Conservation (phyloP, 345 rosid genomes). For the Carallia pectinifolia region DNA sequence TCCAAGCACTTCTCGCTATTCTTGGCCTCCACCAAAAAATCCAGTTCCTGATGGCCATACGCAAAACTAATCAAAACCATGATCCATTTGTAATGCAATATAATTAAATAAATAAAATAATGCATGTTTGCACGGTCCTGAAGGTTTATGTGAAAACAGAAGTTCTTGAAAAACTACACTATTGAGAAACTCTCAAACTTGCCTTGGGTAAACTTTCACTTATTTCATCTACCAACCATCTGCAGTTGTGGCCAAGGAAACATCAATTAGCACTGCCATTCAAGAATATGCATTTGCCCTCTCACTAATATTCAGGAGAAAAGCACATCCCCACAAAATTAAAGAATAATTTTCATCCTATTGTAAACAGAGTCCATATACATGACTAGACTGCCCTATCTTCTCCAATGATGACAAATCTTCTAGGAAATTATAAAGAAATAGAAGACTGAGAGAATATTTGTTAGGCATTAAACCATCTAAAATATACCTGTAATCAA, state of each 20-base stretch:
- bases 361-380: not conserved
- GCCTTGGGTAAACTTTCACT: slow-evolving; percentile 89
- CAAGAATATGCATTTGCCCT: slow-evolving; percentile 4
- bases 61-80: not conserved
- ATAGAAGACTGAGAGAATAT: not conserved
- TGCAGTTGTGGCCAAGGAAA: slow-evolving; percentile 35
- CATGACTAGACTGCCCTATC: not conserved
- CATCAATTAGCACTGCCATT: slow-evolving; percentile 22
- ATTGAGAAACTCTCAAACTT: slow-evolving; percentile 25
- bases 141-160: not conserved
- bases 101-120: not conserved
- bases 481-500: slow-evolving; percentile 75
- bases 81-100: not conserved
- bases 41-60: slow-evolving; percentile 58
- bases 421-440: not conserved
- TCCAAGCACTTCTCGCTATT: slow-evolving; percentile 84
- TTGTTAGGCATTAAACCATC: slow-evolving; percentile 5
- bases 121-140: not conserved
- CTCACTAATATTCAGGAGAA: not conserved
- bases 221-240: slow-evolving; percentile 95
- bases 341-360: slow-evolving; percentile 2
- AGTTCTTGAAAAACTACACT: not conserved
- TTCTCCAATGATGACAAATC: not conserved
- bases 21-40: slow-evolving; percentile 89
- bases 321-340: not conserved